Evolutionary conservation across 169 alveolate species (phyloP), one percentile per base, ranked within the genome.

Genomic region (Babesia bovis): DNA sequence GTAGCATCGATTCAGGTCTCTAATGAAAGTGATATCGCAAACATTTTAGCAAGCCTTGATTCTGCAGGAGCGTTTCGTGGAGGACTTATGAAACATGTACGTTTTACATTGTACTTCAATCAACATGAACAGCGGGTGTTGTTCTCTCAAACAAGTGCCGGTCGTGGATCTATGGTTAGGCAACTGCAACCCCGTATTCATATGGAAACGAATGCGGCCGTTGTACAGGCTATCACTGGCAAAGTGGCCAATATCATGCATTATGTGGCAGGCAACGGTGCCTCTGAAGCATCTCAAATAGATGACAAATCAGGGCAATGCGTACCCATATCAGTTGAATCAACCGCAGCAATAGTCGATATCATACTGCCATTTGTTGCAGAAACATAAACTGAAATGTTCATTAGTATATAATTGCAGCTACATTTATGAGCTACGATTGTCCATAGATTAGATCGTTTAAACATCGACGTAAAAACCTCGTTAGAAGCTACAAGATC

Each of bases 161-260:
- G 93, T 41, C 78, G 93, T 36, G 84, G 84, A 42, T 87, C 93
- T 66, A 87, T 87, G 93, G 83, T 83, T 50, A 78, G 88, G 57
- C 93, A 87, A 59, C 81, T 87, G 19, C 83, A 84, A 33, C 93
- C 93, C 5, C 75, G 60, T 38, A 56, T 86, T 44, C 93, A 87
- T 53, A 85, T 87, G 40, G 93, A 87, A 36, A 58, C 68, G 35
- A 82, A 83, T 65, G 72, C 58, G 51, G 68, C 59, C 26, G 87
- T 66, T 35, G 86, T 83, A 25, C 55, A 87, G 53, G 51, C 84
- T n/a, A 19, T 83, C 35, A 38, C 59, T 28, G 90, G 85, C 19
- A 83, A 74, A 44, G 77, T 83, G 44, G 74, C 90, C 47, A 83
- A 83, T 50, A 63, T 83, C 3, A 13, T 53, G 47, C n/a, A 36